Base-by-base conservation (phyloP, 129 eudicot genomes). In the Tanacetum coccineum region DNA sequence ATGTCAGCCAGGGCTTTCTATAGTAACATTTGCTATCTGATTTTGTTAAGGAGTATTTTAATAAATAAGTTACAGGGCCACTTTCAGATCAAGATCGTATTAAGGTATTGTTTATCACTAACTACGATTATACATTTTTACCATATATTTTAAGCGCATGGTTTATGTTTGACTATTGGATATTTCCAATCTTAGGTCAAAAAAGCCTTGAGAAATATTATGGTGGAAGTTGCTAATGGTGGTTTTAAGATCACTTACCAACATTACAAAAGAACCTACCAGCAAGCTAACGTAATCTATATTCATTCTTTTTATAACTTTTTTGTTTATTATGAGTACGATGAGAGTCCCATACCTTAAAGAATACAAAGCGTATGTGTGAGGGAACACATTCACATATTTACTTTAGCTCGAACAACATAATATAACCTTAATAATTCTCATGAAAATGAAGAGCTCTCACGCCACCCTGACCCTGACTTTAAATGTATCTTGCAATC, bases 41-140 rank as follows among this genome's bases (percentile, higher is more conserved):
- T n/a, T n/a, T n/a, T n/a, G n/a, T n/a, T n/a, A n/a, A n/a, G n/a
- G 47, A 86, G 28, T 80, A 13, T 53, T 54, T 82, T 2, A 70
- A 63, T 21, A 82, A 65, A 25, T 83, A 83, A 21, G 44, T 76
- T 3, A n/a, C 47, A 8, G 67, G 87, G 65, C 72, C 80, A 30
- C 65, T 90, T 3, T 59, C 87, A 9, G 97, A 84, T 60, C 82
- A 82, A 57, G 90, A 86, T 9, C 74, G 87, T 2, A 55, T 81
- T 7, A 82, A 86, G 95, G 97, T 90, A 76, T 4, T 18, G 32
- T 54, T 53, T 54, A 52, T 21, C 5, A 52, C 9, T 17, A n/a
- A 7, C 19, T 7, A 17, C 4, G 9, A 52, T n/a, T n/a, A 17
- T 4, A 6, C 58, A 28, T 28, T 28, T 28, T 28, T 28, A 28